phyloP scores from a whole-genome alignment of 352 stramenopile genomes.

The Phytophthora cajani region DNA sequence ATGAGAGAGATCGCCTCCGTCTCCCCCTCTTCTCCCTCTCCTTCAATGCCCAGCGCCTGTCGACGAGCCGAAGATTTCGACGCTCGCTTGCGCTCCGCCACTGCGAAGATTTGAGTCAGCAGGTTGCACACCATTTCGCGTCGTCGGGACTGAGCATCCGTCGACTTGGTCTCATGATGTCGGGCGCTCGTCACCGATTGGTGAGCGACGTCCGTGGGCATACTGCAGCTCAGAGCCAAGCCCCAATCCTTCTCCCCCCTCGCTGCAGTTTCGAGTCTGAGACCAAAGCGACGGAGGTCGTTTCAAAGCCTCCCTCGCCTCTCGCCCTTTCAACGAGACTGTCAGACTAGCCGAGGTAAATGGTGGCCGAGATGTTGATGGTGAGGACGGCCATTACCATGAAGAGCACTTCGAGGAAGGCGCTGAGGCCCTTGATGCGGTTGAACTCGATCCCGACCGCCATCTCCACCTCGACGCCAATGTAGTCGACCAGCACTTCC shows the following conservation, averaged over 20 bases:
- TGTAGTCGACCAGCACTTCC: background rate
- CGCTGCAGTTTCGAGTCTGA: slow-evolving; percentile 26
- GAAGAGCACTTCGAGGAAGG: background rate
- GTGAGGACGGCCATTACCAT: background rate
- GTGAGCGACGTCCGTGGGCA: slow-evolving; percentile 11
- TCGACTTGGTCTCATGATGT: slow-evolving; percentile 7
- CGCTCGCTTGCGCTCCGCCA: slow-evolving; percentile 38
- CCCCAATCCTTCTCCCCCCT: background rate
- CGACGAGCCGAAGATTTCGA: slow-evolving; percentile 10
- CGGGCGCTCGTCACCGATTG: background rate
- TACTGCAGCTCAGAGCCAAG: background rate
- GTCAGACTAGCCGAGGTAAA: background rate
- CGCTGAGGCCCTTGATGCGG: slow-evolving; percentile 1
- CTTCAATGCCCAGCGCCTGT: background rate
- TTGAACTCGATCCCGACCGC: background rate
- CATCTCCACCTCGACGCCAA: background rate
- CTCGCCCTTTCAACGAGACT: background rate
- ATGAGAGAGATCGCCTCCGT: slow-evolving; percentile 56
- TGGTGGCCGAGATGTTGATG: slow-evolving; percentile 3
- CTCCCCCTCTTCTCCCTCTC: background rate
- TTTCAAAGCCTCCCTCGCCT: slow-evolving; percentile 16
- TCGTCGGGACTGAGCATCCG: slow-evolving; percentile 12
- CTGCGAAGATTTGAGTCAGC: slow-evolving; percentile 55
- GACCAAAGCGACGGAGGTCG: slow-evolving; percentile 23
- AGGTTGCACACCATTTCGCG: slow-evolving; percentile 42